Percentiles rank a stretch among this genome's conserved stretches.
phyloP scores from a whole-genome alignment of 23 red algal genomes.

The Rhodosorus marinus region DNA sequence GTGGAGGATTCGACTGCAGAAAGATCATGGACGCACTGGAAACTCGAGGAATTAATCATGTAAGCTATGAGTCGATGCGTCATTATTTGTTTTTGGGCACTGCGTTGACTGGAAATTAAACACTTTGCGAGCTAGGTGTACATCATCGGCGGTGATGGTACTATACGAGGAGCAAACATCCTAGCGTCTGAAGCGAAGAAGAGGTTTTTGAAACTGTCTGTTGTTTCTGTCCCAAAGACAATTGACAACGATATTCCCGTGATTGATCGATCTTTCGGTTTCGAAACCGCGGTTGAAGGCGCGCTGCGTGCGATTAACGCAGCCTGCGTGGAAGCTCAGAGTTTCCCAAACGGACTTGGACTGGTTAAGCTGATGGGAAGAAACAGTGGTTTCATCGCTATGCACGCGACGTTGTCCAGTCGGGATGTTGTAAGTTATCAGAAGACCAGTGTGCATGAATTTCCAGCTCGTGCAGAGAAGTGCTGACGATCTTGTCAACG shows the following conservation, averaged over 20 bases:
- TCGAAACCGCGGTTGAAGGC: slow-evolving; percentile 80
- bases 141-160: slow-evolving; percentile 84
- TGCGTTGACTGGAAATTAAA: too few relatives aligned
- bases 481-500: not conserved
- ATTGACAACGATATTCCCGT: slow-evolving; percentile 94
- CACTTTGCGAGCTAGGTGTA: too few relatives aligned
- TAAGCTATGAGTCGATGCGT: too few relatives aligned
- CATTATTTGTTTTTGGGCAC: too few relatives aligned
- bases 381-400: slow-evolving; percentile 73
- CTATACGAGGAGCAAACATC: slow-evolving; percentile 40
- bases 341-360: slow-evolving; percentile 61
- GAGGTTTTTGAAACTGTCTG: slow-evolving; percentile 28
- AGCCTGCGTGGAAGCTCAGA: slow-evolving; percentile 51
- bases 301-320: slow-evolving; percentile 80
- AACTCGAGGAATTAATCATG: slow-evolving; percentile 32
- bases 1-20: slow-evolving; percentile 63
- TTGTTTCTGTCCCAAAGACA: slow-evolving; percentile 79
- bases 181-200: slow-evolving; percentile 30
- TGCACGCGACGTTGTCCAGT: slow-evolving; percentile 43
- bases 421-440: too few relatives aligned
- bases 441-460: not conserved
- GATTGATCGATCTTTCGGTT: slow-evolving; percentile 72
- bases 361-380: slow-evolving; percentile 81
- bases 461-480: not conserved
- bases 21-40: slow-evolving; percentile 73